Conservation (phyloP, 768 basidiomycete genomes). For the Boletus subparvulus region DNA sequence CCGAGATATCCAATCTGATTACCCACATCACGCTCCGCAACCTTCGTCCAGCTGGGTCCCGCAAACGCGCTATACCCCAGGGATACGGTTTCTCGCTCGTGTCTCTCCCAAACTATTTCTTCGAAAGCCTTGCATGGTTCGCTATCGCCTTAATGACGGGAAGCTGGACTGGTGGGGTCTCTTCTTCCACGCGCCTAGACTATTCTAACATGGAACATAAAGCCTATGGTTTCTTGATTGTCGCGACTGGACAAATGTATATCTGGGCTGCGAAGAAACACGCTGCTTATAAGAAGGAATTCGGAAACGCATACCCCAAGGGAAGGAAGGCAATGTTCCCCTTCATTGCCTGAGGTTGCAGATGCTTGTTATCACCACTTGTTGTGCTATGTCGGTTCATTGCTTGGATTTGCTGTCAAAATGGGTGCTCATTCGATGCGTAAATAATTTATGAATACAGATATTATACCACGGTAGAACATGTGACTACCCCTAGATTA, state of each 20-base stretch:
- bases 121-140: conserved; percentile 79
- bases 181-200: background rate
- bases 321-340: conserved; percentile 79
- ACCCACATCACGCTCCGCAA: conserved; percentile 81
- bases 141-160: conserved; percentile 74
- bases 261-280: conserved; percentile 94
- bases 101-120: conserved; percentile 93
- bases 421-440: background rate
- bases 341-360: conserved; percentile 36
- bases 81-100: conserved; percentile 91
- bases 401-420: background rate
- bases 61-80: conserved; percentile 79
- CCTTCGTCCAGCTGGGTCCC: conserved; percentile 79
- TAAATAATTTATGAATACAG: background rate
- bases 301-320: conserved; percentile 80
- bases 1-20: conserved; percentile 80
- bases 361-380: too few relatives aligned
- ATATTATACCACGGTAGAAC: background rate
- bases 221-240: conserved; percentile 66
- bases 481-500: background rate
- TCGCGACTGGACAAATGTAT: conserved; percentile 68
- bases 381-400: background rate
- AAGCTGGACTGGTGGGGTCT: conserved; percentile 63
- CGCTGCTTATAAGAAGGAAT: conserved; percentile 85
- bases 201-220: conserved; percentile 1